Evolutionary conservation across 495 filamentous ascomycete genomes (phyloP).

Genomic region (Penicillium crystallinum): DNA sequence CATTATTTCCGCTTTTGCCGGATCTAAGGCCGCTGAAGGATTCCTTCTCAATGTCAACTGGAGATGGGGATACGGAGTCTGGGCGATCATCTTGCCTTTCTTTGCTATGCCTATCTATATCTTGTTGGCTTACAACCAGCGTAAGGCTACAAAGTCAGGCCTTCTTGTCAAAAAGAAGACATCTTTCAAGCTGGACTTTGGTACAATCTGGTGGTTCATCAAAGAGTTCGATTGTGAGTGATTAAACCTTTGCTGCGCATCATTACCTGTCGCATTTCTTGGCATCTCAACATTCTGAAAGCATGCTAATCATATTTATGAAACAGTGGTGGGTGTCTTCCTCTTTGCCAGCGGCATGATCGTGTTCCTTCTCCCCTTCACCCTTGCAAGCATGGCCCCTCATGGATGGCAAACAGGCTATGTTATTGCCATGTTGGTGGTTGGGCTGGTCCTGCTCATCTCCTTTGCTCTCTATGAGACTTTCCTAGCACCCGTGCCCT

Average conservation of each 20-base stretch:
- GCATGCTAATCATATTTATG: neutral
- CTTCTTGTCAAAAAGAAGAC: neutral
- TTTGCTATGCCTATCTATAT: slow-evolving; percentile 43
- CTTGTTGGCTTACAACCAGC: slow-evolving; percentile 31
- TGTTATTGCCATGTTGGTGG: slow-evolving; percentile 49
- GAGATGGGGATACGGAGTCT: slow-evolving; percentile 54
- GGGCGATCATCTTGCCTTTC: slow-evolving; percentile 49
- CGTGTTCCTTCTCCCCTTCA: slow-evolving; percentile 55
- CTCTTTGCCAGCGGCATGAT: slow-evolving; percentile 49
- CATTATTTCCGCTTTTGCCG: slow-evolving; percentile 32
- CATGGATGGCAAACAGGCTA: slow-evolving; percentile 40
- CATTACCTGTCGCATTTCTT: no score
- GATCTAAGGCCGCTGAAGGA: slow-evolving; percentile 14
- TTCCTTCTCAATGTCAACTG: slow-evolving; percentile 44
- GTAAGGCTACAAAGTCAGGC: slow-evolving; percentile 6
- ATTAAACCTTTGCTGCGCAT: no score
- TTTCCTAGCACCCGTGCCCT: slow-evolving; percentile 42
- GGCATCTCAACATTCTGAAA: no score
- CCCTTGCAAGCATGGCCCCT: slow-evolving; percentile 32
- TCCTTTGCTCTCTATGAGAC: slow-evolving; percentile 52
- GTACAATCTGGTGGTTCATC: slow-evolving; percentile 2
- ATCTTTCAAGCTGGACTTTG: neutral
- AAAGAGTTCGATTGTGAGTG: slow-evolving; percentile 11
- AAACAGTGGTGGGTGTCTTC: slow-evolving; percentile 39
- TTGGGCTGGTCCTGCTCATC: slow-evolving; percentile 50